Evolutionary conservation across 2,329 filamentous ascomycete genomes (phyloP).

Genomic region (Ceratocystis albifundus): DNA sequence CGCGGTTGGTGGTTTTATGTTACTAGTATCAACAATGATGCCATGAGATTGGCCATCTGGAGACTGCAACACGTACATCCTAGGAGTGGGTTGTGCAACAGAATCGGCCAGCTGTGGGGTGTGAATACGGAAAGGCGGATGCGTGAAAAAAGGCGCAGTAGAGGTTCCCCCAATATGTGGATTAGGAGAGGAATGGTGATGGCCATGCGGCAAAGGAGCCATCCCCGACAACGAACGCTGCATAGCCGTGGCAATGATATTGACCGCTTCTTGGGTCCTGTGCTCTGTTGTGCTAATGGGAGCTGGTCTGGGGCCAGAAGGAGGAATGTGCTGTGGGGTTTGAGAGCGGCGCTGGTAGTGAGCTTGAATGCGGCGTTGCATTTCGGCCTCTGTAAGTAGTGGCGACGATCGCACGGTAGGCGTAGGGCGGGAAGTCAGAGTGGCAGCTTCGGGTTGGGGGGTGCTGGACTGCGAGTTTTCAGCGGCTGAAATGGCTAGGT

Average conservation of each 20-base stretch:
- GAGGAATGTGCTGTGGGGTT: slow-evolving; percentile 14
- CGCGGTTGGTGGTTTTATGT: slow-evolving; percentile 2
- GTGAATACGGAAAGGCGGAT: slow-evolving; percentile 15
- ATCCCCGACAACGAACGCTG: slow-evolving; percentile 15
- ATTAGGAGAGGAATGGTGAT: background rate
- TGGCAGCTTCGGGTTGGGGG: background rate
- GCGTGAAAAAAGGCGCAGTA: slow-evolving; percentile 11
- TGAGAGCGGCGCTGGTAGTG: slow-evolving; percentile 19
- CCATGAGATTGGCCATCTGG: slow-evolving; percentile 17
- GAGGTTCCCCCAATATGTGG: background rate
- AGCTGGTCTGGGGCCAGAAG: background rate
- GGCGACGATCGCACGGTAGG: slow-evolving; percentile 19
- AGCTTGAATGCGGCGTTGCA: slow-evolving; percentile 22
- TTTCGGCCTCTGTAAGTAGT: slow-evolving; percentile 21
- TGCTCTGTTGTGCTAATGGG: slow-evolving; percentile 3
- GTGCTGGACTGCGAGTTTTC: background rate
- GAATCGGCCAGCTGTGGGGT: slow-evolving; percentile 15
- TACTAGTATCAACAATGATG: slow-evolving; percentile 17
- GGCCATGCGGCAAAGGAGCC: background rate
- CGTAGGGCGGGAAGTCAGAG: slow-evolving; percentile 2
- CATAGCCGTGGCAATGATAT: slow-evolving; percentile 22
- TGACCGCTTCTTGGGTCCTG: slow-evolving; percentile 19
- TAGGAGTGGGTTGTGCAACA: background rate
- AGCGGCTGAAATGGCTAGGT: slow-evolving; percentile 20
- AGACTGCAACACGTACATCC: slow-evolving; percentile 17